Base-by-base conservation (phyloP, 208 protist genomes). In the Leishmania tropica region DNA sequence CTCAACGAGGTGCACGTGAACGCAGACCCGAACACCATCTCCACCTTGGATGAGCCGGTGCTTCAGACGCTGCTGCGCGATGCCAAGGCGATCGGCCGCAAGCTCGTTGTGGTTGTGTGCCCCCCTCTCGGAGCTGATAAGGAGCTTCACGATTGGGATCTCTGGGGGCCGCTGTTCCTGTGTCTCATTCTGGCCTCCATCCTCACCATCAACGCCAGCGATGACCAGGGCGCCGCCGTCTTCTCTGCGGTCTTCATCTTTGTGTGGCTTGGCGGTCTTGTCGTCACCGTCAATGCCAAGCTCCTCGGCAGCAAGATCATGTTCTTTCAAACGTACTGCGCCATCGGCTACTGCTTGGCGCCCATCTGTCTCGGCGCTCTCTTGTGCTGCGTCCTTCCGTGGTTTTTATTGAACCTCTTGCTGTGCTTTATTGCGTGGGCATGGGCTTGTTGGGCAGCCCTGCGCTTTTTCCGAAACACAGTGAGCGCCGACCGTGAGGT, bases 281-380 rank as follows among this genome's bases (percentile, higher is more conserved):
- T 99, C 6, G 94, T 99, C 21, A 98, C 96, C 35, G 70, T 99
- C 53, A 99, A 99, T 73, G 91, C 93, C 24, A 95, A 98, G 77
- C 85, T 99, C 56, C 92, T 99, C 19, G 96, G 97, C 75, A 95
- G 95, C 68, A 87, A 75, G 24, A 91, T 96, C 65, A 99, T 97
- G 56, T 98, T 99, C 71, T 99, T 99, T 83, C 98, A 99, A 78
- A 96, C 86, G 10, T 92, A 99, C 35, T 99, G 97, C 84, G 91
- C 98, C n/a, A 90, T 99, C 78, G 97, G 98, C 21, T 99, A 99
- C 88, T 99, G 96, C 80, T 77, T 99, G 19, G 90, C 93, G 15
- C 98, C 98, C 19, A 79, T 98, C 10, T 89, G 88, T 37, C 65
- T 98, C 54, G 89, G 84, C 35, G 90, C 91, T 7, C 62, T 95